Conservation (phyloP, 2,329 filamentous ascomycete genomes). For the Fusarium secorum region DNA sequence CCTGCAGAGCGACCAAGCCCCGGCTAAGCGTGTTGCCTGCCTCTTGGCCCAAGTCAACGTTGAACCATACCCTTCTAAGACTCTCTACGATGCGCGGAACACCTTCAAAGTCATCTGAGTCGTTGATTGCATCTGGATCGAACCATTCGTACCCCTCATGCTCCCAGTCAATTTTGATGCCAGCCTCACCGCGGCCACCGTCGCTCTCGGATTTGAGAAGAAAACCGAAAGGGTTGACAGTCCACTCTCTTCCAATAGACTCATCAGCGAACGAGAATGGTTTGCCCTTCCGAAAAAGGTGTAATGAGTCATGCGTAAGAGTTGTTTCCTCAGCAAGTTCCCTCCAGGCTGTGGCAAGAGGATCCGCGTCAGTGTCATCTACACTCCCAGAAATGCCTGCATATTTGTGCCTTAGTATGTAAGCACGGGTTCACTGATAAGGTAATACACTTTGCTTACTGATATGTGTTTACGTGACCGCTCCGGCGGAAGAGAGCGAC, state of each 20-base stretch:
- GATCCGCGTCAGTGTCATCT: slow-evolving; percentile 59
- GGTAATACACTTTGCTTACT: slow-evolving; percentile 49
- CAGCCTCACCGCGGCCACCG: slow-evolving; percentile 49
- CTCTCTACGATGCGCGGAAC: slow-evolving; percentile 67
- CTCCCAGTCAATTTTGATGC: slow-evolving; percentile 68
- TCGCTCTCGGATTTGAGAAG: slow-evolving; percentile 50
- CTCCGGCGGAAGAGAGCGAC: slow-evolving; percentile 71
- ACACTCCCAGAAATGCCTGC: slow-evolving; percentile 70
- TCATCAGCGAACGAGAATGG: slow-evolving; percentile 65
- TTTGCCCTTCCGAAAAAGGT: slow-evolving; percentile 64
- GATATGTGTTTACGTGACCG: slow-evolving; percentile 66
- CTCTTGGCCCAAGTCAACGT: slow-evolving; percentile 56
- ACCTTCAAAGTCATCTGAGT: slow-evolving; percentile 55
- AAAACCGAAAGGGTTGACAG: slow-evolving; percentile 69
- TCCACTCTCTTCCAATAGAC: slow-evolving; percentile 65
- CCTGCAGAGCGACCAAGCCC: slow-evolving; percentile 58
- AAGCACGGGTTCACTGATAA: background rate
- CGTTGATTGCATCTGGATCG: slow-evolving; percentile 58
- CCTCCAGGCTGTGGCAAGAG: slow-evolving; percentile 66
- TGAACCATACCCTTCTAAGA: slow-evolving; percentile 66
- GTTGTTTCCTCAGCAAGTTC: slow-evolving; percentile 70
- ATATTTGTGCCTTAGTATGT: slow-evolving; percentile 57
- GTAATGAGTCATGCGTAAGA: slow-evolving; percentile 56
- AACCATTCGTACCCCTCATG: slow-evolving; percentile 67
- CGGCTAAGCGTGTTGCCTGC: slow-evolving; percentile 56